phyloP scores from a whole-genome alignment of 192 early-diverging fungal species.

The Lobulomyces angularis region DNA sequence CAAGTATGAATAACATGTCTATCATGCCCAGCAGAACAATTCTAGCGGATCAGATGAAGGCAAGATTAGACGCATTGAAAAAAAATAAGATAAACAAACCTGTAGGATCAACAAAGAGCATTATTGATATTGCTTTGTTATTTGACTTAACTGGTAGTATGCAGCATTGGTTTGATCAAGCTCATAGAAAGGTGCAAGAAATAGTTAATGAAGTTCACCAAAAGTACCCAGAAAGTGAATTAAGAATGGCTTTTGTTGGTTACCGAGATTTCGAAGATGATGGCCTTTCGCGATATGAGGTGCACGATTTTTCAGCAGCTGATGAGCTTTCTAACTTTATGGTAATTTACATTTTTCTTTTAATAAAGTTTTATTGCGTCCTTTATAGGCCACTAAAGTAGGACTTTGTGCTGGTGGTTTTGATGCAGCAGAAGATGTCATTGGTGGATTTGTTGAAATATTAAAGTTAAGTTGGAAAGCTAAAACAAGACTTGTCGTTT shows the following conservation, averaged over 20 bases:
- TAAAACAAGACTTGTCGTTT: conserved; percentile 4
- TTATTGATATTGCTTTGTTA: conserved; percentile 4
- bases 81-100: too few species aligned
- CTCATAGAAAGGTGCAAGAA: background rate
- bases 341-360: too few species aligned
- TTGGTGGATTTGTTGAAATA: conserved; percentile 1
- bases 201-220: background rate
- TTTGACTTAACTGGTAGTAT: conserved; percentile 2
- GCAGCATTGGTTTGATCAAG: conserved; percentile 3
- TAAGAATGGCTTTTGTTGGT: conserved; percentile 3
- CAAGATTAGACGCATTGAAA: too few species aligned
- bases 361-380: too few species aligned
- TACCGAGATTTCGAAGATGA: conserved; percentile 1
- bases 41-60: too few species aligned
- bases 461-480: background rate
- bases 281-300: conserved; percentile 1
- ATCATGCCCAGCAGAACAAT: too few species aligned
- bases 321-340: background rate
- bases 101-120: too few species aligned
- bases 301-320: conserved; percentile 2
- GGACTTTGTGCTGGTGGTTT: background rate
- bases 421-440: conserved; percentile 2
- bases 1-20: too few species aligned
- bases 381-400: too few species aligned
- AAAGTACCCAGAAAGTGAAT: background rate